A percentile compares a stretch with the other conserved stretches of the same genome.
Evolutionary conservation across 2,329 filamentous ascomycete species (phyloP).

Genomic region (Sclerotinia minor): DNA sequence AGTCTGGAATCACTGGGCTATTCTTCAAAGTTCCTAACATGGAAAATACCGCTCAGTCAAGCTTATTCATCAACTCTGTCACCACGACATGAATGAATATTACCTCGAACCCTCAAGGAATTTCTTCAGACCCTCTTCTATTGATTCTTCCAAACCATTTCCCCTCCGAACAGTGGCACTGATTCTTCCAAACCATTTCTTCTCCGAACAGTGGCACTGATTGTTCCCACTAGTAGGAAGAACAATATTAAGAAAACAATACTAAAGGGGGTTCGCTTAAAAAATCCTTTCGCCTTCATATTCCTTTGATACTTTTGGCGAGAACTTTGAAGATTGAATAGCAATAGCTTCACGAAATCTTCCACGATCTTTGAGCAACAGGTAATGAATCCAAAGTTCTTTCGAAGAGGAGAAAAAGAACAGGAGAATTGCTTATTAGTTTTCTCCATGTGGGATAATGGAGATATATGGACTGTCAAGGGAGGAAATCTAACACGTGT

Average conservation of each 20-base stretch:
- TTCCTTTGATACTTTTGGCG: constrained; percentile 3
- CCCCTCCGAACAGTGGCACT: not conserved
- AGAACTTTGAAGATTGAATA: not conserved
- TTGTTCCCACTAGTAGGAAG: too few species aligned
- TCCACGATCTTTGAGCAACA: not conserved
- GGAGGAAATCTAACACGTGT: not conserved
- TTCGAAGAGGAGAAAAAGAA: not conserved
- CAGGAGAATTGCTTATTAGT: not conserved
- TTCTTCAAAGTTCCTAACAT: not conserved
- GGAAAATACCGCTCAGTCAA: too few species aligned
- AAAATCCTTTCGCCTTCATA: not conserved
- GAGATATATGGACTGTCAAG: not conserved
- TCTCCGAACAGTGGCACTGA: not conserved
- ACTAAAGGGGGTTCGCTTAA: constrained; percentile 21
- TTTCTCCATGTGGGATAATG: not conserved
- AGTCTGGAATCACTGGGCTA: too few species aligned
- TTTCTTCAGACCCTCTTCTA: not conserved
- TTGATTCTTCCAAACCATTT: not conserved
- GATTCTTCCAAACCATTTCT: not conserved
- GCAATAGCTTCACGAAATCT: not conserved
- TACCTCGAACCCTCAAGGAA: not conserved
- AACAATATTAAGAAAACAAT: constrained; percentile 21
- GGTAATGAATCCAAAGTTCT: not conserved
- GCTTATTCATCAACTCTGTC: not conserved
- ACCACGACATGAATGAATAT: not conserved